Base-by-base conservation (phyloP, 1,139 yeast genomes). In the Saccharomyces uvarum region DNA sequence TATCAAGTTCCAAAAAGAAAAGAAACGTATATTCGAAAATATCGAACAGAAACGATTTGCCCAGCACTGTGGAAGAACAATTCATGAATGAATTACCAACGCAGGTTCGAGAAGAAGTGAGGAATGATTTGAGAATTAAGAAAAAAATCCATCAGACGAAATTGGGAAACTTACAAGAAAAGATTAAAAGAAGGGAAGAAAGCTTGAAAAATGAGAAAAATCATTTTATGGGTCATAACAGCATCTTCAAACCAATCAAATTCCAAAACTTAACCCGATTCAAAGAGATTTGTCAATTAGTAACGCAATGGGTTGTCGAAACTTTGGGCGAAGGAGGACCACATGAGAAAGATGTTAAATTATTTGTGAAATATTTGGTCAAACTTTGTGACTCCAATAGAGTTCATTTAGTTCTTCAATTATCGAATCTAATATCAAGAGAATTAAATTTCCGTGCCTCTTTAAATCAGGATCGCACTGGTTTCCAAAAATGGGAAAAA, bases 281-380 rank as follows among this genome's bases (percentile, higher is more conserved):
- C 16, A 63, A 64, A 9, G 76, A 76, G 3, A 68, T 83, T 46
- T 70, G 72, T 38, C 42, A 55, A 1, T 64, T 75, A 54, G 53
- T 84, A 3, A 63, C 67, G 2, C 66, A 70, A 0, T 85, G 91
- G 91, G 72, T 84, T 0, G 57, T 58, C 3, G 68, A 70, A 49
- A 75, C 84, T 3, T 59, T 67, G n/a, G 73, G 70, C 2, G 56
- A 55, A 31, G 71, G 71, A 31, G 86, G 87, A 0, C 90, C 91
- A 0, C 84, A 82, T 62, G 63, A 61, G 2, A 84, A 78, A 38
- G 93, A 86, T 62, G 69, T 82, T 2, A 60, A 61, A 1, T 61
- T 75, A 11, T 79, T 82, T 56, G 64, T 63, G 29, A 57, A 54
- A 16, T 73, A 69, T 55, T 54, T 72, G 49, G 52, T 56, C 11